These are phyloP conservation scores for Nakazawaea wickerhamii DNA, from an alignment of 805 yeast genomes.

Conservation along the genomic window DNA sequence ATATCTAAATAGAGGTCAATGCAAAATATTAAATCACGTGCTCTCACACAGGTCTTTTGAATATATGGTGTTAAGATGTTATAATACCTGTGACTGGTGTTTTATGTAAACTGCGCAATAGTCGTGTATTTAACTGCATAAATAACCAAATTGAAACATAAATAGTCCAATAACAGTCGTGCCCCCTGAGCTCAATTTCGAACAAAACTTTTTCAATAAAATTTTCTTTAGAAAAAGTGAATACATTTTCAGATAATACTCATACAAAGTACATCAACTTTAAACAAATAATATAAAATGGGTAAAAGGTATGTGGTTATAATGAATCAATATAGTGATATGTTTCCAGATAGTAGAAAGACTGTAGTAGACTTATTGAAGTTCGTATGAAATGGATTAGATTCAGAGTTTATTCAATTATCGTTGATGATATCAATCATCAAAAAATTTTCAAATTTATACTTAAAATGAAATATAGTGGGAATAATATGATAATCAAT, in stretches of 20 bases:
- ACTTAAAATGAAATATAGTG: neutral
- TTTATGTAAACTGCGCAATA: neutral
- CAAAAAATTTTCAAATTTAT: neutral
- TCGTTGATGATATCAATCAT: neutral
- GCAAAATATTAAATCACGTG: neutral
- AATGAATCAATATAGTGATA: no score
- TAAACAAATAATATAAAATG: constrained; percentile 31
- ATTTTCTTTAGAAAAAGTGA: constrained; percentile 1
- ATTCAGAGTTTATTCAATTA: no score
- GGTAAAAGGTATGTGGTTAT: constrained; percentile 44
- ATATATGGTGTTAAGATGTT: constrained; percentile 1
- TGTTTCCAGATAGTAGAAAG: neutral
- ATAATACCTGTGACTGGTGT: neutral
- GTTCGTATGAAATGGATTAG: no score
- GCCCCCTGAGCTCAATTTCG: neutral
- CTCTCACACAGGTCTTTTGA: neutral
- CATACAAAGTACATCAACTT: constrained; percentile 9
- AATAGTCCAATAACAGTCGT: neutral
- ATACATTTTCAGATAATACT: no score
- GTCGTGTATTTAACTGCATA: neutral
- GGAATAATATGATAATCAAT: no score
- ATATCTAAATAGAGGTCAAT: no score
- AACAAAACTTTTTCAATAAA: constrained; percentile 1
- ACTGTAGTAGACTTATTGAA: neutral
- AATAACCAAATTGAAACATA: no score